Conservation (phyloP, 495 filamentous ascomycete genomes). For the Ramalina intermedia region DNA sequence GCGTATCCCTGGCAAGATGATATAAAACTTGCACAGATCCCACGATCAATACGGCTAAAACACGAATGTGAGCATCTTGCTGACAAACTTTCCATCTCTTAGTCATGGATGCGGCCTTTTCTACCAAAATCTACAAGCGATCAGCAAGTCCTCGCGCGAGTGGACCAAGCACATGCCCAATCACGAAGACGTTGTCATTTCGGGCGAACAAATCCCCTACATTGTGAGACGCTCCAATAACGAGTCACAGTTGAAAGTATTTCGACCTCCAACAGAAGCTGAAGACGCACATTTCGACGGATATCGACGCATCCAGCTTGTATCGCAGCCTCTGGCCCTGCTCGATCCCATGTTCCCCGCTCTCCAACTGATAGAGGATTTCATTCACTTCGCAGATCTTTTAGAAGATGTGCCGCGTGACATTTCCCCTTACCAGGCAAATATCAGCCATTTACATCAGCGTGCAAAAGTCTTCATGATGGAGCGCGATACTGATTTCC, state of each 20-base stretch:
- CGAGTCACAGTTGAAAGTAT: constrained; percentile 4
- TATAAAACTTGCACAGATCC: background rate
- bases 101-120: constrained; percentile 8
- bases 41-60: background rate
- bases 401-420: constrained; percentile 8
- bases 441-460: constrained; percentile 5
- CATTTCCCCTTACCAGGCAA: constrained; percentile 7
- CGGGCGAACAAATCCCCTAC: constrained; percentile 9
- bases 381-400: constrained; percentile 9
- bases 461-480: constrained; percentile 2
- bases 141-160: constrained; percentile 5
- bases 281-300: constrained; percentile 8
- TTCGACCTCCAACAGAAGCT: constrained; percentile 4
- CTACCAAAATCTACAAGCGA: constrained; percentile 9
- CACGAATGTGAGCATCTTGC: no score
- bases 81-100: background rate
- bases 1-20: background rate
- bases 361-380: constrained; percentile 10
- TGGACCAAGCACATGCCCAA: constrained; percentile 1
- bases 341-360: constrained; percentile 8
- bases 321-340: constrained; percentile 10
- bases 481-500: constrained; percentile 6
- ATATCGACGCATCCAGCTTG: constrained; percentile 11
- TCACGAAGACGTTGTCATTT: background rate
- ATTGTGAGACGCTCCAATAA: constrained; percentile 3